Evolutionary conservation across 129 eudicot genomes (phyloP), one percentile per base, ranked within the genome.

Genomic region (Centella asiatica): DNA sequence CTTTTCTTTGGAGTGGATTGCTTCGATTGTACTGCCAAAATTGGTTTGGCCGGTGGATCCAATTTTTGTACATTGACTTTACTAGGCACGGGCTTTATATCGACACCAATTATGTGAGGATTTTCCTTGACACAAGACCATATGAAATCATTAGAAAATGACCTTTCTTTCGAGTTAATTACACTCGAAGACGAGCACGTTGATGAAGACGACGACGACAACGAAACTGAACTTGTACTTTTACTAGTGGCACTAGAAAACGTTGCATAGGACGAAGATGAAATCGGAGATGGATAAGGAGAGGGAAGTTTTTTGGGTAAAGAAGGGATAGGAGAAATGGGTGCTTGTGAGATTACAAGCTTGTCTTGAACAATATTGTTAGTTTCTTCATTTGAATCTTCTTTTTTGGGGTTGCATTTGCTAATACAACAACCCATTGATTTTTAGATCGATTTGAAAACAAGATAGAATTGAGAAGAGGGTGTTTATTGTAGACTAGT

Each of bases 351-450:
- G 70, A 86, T 86, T 9, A 82, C 86, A 71, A 82, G 76, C 79
- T 86, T 86, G 69, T 86, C 95, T 57, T 86, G 80, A 13, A 82
- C 76, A 65, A 10, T 32, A 34, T 12, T 69, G 64, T 9, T 39
- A 4, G 36, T 15, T 23, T 73, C 68, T 14, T 18, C 18, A 22
- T 47, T 58, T 18, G 39, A 39, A 29, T 62, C 15, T 12, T 56
- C 74, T 68, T 17, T 71, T 36, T 77, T 79, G 57, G 82, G 80
- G 24, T 28, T 75, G 82, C 84, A 83, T 77, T 83, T 86, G 87
- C 90, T 83, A 69, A 86, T 75, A 85, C 95, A 86, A 72, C 83
- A 80, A 49, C 95, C 95, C 95, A 86, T 80, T 73, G 75, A 28
- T 44, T 45, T 18, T 24, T 37, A 15, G 75, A 10, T 37, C 36